A percentile compares a stretch with the other conserved stretches of the same genome.
Conservation (phyloP, 768 basidiomycete genomes). For the Tylopilus plumbeoviolaceoides region DNA sequence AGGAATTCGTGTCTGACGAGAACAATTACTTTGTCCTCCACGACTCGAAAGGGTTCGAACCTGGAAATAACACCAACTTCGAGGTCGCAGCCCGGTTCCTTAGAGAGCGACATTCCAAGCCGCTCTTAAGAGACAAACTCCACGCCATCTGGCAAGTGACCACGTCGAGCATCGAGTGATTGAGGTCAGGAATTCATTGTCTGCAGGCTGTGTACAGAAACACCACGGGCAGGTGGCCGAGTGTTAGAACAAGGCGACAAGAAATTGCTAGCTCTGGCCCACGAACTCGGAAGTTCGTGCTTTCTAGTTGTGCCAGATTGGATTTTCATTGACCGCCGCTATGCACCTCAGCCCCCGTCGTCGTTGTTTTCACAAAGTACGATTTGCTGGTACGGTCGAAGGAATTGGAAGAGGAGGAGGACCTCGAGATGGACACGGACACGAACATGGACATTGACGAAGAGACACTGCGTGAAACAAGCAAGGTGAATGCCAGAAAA, state of each 20-base stretch:
- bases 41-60: conserved; percentile 6
- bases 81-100: neutral
- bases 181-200: neutral
- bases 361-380: conserved; percentile 8
- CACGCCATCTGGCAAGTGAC: conserved; percentile 3
- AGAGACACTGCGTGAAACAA: neutral
- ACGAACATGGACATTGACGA: neutral
- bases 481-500: neutral
- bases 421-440: neutral
- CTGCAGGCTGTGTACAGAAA: conserved; percentile 7
- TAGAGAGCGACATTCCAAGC: neutral
- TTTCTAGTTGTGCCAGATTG: neutral
- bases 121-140: neutral
- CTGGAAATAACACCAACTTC: neutral
- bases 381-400: conserved; percentile 4
- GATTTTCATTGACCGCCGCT: too few relatives aligned
- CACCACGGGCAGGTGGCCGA: conserved; percentile 4
- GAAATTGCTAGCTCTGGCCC: neutral
- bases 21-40: conserved; percentile 5
- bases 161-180: neutral
- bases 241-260: conserved; percentile 8
- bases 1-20: conserved; percentile 7
- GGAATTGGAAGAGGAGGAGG: neutral
- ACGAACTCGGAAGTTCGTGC: conserved; percentile 1
- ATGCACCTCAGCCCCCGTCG: neutral